These are phyloP conservation scores for Colletotrichum coccodes DNA, from an alignment of 2,329 filamentous ascomycete species.

Conservation along the genomic window DNA sequence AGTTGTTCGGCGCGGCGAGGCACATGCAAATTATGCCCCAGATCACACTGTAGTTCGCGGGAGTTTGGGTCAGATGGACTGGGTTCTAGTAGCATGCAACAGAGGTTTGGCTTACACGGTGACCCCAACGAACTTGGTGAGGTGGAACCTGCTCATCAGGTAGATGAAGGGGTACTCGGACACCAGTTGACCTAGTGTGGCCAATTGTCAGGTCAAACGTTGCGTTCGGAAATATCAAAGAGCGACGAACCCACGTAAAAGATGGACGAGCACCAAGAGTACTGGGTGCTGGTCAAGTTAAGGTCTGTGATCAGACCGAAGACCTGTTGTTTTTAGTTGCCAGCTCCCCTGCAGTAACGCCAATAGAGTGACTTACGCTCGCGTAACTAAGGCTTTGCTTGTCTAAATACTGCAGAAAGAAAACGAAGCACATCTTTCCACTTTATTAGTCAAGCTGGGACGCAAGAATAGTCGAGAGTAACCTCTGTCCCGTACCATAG, in stretches of 20 bases:
- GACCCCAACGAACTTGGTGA: slow-evolving; percentile 60
- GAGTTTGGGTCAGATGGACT: not conserved
- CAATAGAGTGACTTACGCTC: slow-evolving; percentile 27
- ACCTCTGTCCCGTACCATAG: slow-evolving; percentile 36
- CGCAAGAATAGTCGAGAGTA: not conserved
- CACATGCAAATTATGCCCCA: slow-evolving; percentile 57
- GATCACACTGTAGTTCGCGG: slow-evolving; percentile 42
- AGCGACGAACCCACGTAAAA: slow-evolving; percentile 43
- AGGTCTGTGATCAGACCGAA: slow-evolving; percentile 58
- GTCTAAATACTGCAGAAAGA: slow-evolving; percentile 56
- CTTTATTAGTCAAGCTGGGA: not conserved
- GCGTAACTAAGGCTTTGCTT: slow-evolving; percentile 62
- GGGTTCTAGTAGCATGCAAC: not conserved
- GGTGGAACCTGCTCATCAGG: slow-evolving; percentile 58
- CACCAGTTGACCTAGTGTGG: slow-evolving; percentile 48
- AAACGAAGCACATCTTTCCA: slow-evolving; percentile 51
- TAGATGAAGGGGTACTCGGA: slow-evolving; percentile 62
- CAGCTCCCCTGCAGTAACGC: no score
- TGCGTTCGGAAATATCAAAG: accelerated
- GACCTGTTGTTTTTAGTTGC: slow-evolving; percentile 38
- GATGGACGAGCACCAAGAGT: slow-evolving; percentile 58
- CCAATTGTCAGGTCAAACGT: not conserved
- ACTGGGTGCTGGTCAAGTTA: slow-evolving; percentile 54
- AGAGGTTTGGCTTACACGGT: slow-evolving; percentile 49
- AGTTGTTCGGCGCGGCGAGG: slow-evolving; percentile 51